Evolutionary conservation across 768 basidiomycete genomes (phyloP), one percentile per base, ranked within the genome.

Genomic region (Tylopilus vinaceipallidus): DNA sequence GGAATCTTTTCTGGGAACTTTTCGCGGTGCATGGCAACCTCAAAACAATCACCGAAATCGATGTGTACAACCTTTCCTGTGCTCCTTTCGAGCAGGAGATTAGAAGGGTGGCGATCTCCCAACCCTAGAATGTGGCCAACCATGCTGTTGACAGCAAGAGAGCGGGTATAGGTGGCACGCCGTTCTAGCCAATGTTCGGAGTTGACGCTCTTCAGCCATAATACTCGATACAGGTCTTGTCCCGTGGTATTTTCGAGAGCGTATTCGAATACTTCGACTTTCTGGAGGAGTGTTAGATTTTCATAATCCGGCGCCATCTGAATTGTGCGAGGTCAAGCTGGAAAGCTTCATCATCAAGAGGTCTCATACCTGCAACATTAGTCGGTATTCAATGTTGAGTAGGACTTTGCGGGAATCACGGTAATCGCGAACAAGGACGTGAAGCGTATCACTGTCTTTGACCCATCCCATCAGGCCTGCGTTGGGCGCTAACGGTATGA

Each of bases 251-350:
- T 98, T 69, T 98, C 95, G 37, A 98, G 76, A 6, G 97, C 95
- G 59, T 98, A 98, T 68, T 98, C 94, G 71, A 99, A 99, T 3
- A 99, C 97, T 65, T 99, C 97, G 34, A 99, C 91, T 74, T 99
- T 99, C 67, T 99, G 95, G 42, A 99, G 79, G 5, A 98, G 75
- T 26, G 88, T 92, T 26, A 98, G 74, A 60, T 86, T 91, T 68
- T 98, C 95, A 68, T 98, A 99, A 64, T 98, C 95, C 10, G 97
- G 95, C 9, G 97, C 97, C 95, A 98, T 98, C 94, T 98, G 57
- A 33, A 46, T 29, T 37, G 34, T 35, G 12, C 33, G 12, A 33
- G 19, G 46, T 57, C 19, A 56, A 42, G 17, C 38, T 29, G 19
- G 24, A 32, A 36, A 19, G 11, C 29, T n/a, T 42, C 38, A 23